Evolutionary conservation across 106 monocot genomes (phyloP), one percentile per base, ranked within the genome.

Genomic region (Iris macrosiphon): DNA sequence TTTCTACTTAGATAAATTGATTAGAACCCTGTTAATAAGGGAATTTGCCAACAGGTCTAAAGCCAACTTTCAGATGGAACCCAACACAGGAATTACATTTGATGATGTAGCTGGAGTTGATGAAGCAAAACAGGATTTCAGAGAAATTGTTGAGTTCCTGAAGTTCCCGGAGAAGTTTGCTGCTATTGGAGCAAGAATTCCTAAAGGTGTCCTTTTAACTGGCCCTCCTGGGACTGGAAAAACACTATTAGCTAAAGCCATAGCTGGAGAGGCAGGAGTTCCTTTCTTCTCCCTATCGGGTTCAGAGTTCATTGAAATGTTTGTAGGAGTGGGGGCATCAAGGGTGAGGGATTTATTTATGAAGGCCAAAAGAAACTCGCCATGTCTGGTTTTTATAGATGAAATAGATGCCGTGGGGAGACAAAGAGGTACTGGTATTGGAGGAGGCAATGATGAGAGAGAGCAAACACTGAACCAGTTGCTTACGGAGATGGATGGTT

Each of bases 1-100:
- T n/a, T n/a, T n/a, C n/a, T n/a, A n/a, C n/a, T n/a, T n/a, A n/a
- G n/a, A n/a, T n/a, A n/a, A n/a, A n/a, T n/a, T n/a, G n/a, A 48
- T 25, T 48, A 25, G 11, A 48, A 14, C 11, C 25, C 47, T 48
- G 24, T 24, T 48, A 25, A 25, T 25, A 48, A 23, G 7, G 2
- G 7, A 17, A 48, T 24, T 24, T 26, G 25, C 3, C 3, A 22
- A 14, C 28, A 84, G 79, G 75, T 79, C 79, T 7, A 88, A 83
- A 49, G 88, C 88, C 30, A 83, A 83, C 64, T 88, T 88, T 52
- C 63, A 83, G 66, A 88, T 88, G 79, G 88, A 83, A 57, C 82
- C 88, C 17, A 83, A 83, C 62, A 88, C 88, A 12, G 82, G 83
- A 15, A 61, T 88, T 38, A 88, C 88, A 47, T 88, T 88, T 28